phyloP scores from a whole-genome alignment of 805 yeast species.

The Martiniozyma abietophila region DNA sequence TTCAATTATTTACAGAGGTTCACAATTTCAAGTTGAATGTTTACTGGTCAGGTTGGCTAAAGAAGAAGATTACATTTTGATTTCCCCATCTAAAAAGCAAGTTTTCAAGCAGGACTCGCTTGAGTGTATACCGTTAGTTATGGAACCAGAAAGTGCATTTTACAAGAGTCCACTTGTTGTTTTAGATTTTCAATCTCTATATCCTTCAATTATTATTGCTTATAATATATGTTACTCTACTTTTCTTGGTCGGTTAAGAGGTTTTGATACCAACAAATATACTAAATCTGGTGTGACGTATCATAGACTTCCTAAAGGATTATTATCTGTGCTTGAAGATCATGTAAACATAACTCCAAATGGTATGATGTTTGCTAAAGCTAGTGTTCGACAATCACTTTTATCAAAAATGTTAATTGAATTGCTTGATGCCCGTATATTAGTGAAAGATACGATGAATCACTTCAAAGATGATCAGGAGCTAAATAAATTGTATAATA shows the following conservation, averaged over 20 bases:
- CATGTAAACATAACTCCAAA: slow-evolving; percentile 73
- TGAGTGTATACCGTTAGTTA: slow-evolving; percentile 79
- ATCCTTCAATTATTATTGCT: slow-evolving; percentile 89
- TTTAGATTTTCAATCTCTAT: slow-evolving; percentile 85
- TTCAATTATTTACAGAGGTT: slow-evolving; percentile 83
- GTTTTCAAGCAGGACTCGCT: slow-evolving; percentile 80
- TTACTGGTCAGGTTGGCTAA: slow-evolving; percentile 66
- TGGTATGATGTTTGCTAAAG: slow-evolving; percentile 70
- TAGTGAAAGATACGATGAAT: slow-evolving; percentile 70
- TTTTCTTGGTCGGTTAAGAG: slow-evolving; percentile 51
- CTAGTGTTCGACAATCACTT: slow-evolving; percentile 56
- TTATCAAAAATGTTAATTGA: slow-evolving; percentile 81
- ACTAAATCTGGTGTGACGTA: slow-evolving; percentile 47
- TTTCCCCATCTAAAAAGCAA: slow-evolving; percentile 72
- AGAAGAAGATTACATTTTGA: slow-evolving; percentile 58
- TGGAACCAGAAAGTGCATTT: slow-evolving; percentile 84
- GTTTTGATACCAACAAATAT: slow-evolving; percentile 33
- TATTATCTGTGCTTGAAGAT: slow-evolving; percentile 42
- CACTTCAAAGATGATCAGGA: slow-evolving; percentile 38
- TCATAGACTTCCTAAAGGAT: slow-evolving; percentile 45
- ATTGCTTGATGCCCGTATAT: slow-evolving; percentile 66
- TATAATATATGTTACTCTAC: slow-evolving; percentile 83
- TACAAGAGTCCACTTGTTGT: slow-evolving; percentile 88
- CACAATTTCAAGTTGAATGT: slow-evolving; percentile 91
- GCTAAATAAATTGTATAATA: slow-evolving; percentile 49